A percentile compares a stretch with the other conserved stretches of the same genome.
phyloP scores from a whole-genome alignment of 352 stramenopile species.

The Saprolegnia parasitica region DNA sequence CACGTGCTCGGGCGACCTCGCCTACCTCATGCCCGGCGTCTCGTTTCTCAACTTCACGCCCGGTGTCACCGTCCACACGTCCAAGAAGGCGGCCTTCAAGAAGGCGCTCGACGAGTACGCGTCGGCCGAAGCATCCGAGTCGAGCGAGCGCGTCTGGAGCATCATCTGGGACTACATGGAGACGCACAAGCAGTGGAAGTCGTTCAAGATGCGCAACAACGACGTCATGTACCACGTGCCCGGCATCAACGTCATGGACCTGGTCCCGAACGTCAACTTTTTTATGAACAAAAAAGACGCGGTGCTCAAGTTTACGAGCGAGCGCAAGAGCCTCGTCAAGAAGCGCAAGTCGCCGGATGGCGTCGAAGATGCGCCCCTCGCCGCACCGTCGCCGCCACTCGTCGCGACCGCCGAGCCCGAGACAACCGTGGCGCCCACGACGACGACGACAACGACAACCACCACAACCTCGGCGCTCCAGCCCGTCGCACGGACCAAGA shows the following conservation, averaged over 20 bases:
- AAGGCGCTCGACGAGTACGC: slow-evolving; percentile 49
- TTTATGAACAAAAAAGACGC: slow-evolving; percentile 28
- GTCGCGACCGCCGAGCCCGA: neutral
- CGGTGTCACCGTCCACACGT: slow-evolving; percentile 70
- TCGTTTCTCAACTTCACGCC: slow-evolving; percentile 62
- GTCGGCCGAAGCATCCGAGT: neutral
- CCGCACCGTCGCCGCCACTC: neutral
- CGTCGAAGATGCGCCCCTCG: slow-evolving; percentile 2
- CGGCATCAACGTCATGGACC: slow-evolving; percentile 5
- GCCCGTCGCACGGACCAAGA: neutral
- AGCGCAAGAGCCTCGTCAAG: neutral
- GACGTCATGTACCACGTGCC: slow-evolving; percentile 3
- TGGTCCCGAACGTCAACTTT: slow-evolving; percentile 4
- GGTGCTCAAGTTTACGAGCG: slow-evolving; percentile 18
- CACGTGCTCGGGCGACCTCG: slow-evolving; percentile 41
- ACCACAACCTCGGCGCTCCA: neutral
- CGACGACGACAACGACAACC: neutral
- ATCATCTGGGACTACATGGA: slow-evolving; percentile 25
- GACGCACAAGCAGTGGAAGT: slow-evolving; percentile 18
- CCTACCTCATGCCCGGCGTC: slow-evolving; percentile 61
- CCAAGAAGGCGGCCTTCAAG: slow-evolving; percentile 51
- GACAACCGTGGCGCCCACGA: neutral
- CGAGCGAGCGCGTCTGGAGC: slow-evolving; percentile 4
- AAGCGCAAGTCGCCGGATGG: slow-evolving; percentile 18
- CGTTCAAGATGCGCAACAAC: slow-evolving; percentile 10